phyloP scores from a whole-genome alignment of 2,329 filamentous ascomycete species.

The Fusarium coffeatum region DNA sequence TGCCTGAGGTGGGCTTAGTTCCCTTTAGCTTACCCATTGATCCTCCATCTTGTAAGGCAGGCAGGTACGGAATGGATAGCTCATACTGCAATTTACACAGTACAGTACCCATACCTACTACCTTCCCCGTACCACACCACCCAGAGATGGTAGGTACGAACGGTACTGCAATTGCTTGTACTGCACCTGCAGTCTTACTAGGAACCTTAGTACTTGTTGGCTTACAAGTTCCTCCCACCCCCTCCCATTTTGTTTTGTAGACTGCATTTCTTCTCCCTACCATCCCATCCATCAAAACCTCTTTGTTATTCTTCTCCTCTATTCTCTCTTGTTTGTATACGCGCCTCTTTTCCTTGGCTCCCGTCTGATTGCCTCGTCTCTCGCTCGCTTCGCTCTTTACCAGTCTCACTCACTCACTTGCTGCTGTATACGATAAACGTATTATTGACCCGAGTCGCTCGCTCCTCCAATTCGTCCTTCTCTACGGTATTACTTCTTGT shows the following conservation, averaged over 20 bases:
- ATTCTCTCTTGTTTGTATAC: constrained; percentile 18
- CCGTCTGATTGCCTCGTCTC: constrained; percentile 1
- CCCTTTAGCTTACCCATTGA: constrained; percentile 14
- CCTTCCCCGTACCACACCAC: constrained; percentile 11
- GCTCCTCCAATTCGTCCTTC: not conserved
- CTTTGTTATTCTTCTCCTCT: constrained; percentile 21
- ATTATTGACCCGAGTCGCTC: constrained; percentile 28
- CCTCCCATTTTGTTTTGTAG: constrained; percentile 25
- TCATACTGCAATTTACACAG: constrained; percentile 24
- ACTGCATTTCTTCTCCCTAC: constrained; percentile 5
- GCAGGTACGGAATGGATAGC: not conserved
- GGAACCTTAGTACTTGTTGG: constrained; percentile 9
- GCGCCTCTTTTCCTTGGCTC: constrained; percentile 25
- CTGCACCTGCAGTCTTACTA: constrained; percentile 20
- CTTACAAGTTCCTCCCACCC: constrained; percentile 39
- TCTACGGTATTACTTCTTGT: not conserved
- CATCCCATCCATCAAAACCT: constrained; percentile 14
- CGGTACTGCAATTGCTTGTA: constrained; percentile 13
- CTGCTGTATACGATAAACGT: constrained; percentile 11
- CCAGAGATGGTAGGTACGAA: constrained; percentile 1
- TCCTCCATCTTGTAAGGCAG: constrained; percentile 6
- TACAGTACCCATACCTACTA: not conserved
- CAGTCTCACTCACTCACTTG: not conserved
- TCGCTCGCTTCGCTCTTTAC: constrained; percentile 22
- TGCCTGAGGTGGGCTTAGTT: constrained; percentile 30